Evolutionary conservation across 495 filamentous ascomycete species (phyloP).

Genomic region (Collariella sp.): DNA sequence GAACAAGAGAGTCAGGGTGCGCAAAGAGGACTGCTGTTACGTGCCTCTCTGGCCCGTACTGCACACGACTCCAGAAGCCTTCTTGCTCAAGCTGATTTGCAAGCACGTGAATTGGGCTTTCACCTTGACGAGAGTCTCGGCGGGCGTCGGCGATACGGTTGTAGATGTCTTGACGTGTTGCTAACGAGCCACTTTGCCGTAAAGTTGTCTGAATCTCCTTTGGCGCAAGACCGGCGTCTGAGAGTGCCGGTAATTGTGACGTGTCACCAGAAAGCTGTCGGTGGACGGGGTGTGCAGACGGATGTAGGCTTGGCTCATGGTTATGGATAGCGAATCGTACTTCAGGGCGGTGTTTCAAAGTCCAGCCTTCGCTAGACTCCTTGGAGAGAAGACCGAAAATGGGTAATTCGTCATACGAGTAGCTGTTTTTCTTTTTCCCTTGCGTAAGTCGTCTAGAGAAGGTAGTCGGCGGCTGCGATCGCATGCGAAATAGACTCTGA

Average conservation of each 20-base stretch:
- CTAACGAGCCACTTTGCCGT: not conserved
- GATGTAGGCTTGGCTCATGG: not conserved
- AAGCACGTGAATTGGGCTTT: not conserved
- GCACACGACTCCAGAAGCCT: not conserved
- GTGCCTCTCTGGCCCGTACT: not conserved
- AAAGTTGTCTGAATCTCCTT: slow-evolving; percentile 1
- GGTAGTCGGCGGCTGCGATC: not conserved
- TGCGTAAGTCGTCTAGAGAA: no score
- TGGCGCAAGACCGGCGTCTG: not conserved
- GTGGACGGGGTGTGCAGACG: not conserved
- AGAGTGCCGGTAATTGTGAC: not conserved
- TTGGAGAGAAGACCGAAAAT: not conserved
- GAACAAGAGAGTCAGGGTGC: not conserved
- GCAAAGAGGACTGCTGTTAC: not conserved
- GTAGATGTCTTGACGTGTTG: not conserved
- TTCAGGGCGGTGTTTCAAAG: not conserved
- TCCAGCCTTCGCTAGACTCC: not conserved
- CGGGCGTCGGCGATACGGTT: not conserved
- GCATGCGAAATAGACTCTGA: not conserved
- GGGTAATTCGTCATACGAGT: slow-evolving; percentile 2
- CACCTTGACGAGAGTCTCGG: not conserved
- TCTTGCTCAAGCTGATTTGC: not conserved
- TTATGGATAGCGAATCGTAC: not conserved
- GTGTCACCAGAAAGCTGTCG: not conserved
- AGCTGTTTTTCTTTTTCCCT: not conserved